Evolutionary conservation across 257 asterid species (phyloP), one percentile per base, ranked within the genome.

Genomic region (Nicotiana benthamiana): DNA sequence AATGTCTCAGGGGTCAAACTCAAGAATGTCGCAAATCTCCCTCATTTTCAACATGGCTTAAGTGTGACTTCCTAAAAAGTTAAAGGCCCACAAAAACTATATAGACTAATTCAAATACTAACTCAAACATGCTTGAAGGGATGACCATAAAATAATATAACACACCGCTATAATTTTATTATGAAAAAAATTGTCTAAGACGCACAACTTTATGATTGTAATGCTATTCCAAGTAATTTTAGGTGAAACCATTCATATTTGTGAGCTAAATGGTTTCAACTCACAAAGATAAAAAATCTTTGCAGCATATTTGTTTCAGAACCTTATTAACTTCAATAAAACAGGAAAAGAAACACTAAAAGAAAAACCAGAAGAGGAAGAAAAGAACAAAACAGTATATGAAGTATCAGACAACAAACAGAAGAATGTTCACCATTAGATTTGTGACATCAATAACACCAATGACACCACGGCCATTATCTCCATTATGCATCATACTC

Each of bases 401-500:
- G 61, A 56, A 56, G 61, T 20, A 56, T 56, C 26, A 56, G 20
- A 17, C n/a, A 56, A 56, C 24, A 56, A 56, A 54, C 10, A 56
- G 61, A 56, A 52, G 63, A 79, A 86, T 66, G 78, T 75, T 82
- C 85, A 90, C 97, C 94, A 93, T 92, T 62, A 92, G 43, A 30
- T 75, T 81, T 30, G 93, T 87, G 80, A 93, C 92, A 86, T 93
- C 97, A 82, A 90, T 87, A 62, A 93, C 97, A 64, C 97, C 97
- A 85, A 93, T 85, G 82, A 92, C 89, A 80, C 97, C 97, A 80
- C 91, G 95, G 43, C 95, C 93, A 60, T 85, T 84, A 80, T 93
- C 97, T 76, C 92, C 97, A 77, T 89, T 90, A 67, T 93, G 97
- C 78, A 90, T 85, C 95, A 93, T 93, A 86, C 93, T 88, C 72